Base-by-base conservation (phyloP, 2,329 filamentous ascomycete genomes). In the Aspergillus felis region DNA sequence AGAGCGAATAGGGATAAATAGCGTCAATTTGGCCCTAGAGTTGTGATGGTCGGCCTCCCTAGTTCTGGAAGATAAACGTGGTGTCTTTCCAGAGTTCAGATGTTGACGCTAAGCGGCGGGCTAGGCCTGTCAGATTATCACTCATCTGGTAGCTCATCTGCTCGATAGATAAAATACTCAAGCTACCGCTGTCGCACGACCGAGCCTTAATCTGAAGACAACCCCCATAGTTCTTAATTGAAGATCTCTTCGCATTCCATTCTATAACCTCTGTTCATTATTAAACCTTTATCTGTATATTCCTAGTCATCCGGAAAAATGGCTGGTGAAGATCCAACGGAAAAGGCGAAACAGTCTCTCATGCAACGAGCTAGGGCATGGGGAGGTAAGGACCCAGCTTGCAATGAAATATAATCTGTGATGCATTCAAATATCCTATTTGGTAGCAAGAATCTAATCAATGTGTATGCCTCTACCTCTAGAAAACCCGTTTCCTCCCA, bases 401-500 rank as follows among this genome's bases (percentile, higher is more conserved):
- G 14, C 32, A 38, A 44, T 44, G 10, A 20, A 22, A 27, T 14
- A 47, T 6, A 9, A 46, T 25, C 20, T 47, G 9, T 47, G 20
- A 38, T 38, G 32, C 17, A 35, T 35, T 17, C 32, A 12, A 35
- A 35, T n/a, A 17, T 32, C 32, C 32, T 4, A 14, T 35, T 1
- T 17, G 4, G 5, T 47, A 20, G 6, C 9, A 24, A 22, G 24
- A 47, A 17, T 25, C 44, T 58, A 22, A 54, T 55, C 42, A 10
- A 44, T 29, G 25, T 46, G 38, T 35, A 42, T 49, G 64, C 50
- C 27, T 56, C 56, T 60, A 49, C 59, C 51, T 49, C 3, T 66
- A 88, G 86, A 86, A 73, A 85, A 82, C 58, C 81, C 86, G 8
- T 80, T 89, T 32, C 84, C 87, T 1, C 83, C 87, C 25, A 86